A percentile compares a stretch with the other conserved stretches of the same genome.
Evolutionary conservation across 495 filamentous ascomycete genomes (phyloP).

Genomic region (Trichoderma erinaceum): DNA sequence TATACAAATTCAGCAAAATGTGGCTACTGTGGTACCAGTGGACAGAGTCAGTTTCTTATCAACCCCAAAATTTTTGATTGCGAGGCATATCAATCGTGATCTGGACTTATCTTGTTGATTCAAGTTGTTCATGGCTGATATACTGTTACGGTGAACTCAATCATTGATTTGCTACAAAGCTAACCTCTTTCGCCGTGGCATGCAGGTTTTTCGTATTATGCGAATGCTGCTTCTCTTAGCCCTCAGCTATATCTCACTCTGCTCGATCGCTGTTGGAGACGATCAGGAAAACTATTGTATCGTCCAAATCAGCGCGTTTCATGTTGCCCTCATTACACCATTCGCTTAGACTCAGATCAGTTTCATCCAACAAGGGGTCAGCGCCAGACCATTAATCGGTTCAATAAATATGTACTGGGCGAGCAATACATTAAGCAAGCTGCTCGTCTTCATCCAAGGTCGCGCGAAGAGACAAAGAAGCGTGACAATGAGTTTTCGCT

Average conservation of each 20-base stretch:
- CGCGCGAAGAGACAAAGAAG: slow-evolving; percentile 71
- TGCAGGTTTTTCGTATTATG: slow-evolving; percentile 80
- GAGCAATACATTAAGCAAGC: slow-evolving; percentile 68
- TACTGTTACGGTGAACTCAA: neutral
- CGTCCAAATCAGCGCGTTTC: slow-evolving; percentile 76
- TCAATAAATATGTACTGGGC: slow-evolving; percentile 81
- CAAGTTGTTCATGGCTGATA: neutral
- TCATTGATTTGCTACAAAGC: slow-evolving; percentile 17
- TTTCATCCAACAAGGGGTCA: slow-evolving; percentile 76
- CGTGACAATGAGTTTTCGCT: slow-evolving; percentile 73
- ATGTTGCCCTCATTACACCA: slow-evolving; percentile 94
- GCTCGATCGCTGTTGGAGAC: slow-evolving; percentile 83
- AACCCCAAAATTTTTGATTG: slow-evolving; percentile 18
- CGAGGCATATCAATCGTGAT: neutral
- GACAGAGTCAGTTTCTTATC: slow-evolving; percentile 40
- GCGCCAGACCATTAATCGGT: slow-evolving; percentile 79
- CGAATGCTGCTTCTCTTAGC: slow-evolving; percentile 59
- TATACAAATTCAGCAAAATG: slow-evolving; percentile 44
- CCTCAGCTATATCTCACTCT: slow-evolving; percentile 73
- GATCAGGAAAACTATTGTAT: slow-evolving; percentile 80
- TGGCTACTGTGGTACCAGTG: slow-evolving; percentile 44
- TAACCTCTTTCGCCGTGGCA: neutral
- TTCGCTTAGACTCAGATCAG: slow-evolving; percentile 67
- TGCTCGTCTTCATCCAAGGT: slow-evolving; percentile 65
- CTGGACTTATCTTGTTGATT: neutral